These are phyloP conservation scores for Mucor racemosus DNA, from an alignment of 371 early-diverging fungal species.

Conservation along the genomic window DNA sequence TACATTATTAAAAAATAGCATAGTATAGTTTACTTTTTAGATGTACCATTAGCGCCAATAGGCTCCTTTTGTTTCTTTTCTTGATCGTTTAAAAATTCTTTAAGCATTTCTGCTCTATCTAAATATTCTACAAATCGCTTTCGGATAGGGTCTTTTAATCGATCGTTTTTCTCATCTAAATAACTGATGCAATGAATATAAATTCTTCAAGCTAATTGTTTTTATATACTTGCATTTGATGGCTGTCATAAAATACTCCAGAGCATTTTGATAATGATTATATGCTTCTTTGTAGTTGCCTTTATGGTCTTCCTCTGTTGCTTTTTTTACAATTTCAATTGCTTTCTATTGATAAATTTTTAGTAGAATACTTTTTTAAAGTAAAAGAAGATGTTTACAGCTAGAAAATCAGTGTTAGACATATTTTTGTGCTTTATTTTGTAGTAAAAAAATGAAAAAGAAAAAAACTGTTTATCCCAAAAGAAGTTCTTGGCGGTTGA, in stretches of 20 bases:
- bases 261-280: conserved; percentile 81
- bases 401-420: conserved; percentile 45
- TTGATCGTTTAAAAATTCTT: conserved; percentile 74
- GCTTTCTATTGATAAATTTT: conserved; percentile 63
- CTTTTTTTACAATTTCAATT: conserved; percentile 87
- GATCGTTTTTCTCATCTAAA: conserved; percentile 91
- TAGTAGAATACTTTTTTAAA: not conserved
- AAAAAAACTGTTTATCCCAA: not conserved
- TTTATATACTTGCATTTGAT: conserved; percentile 77
- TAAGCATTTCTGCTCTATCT: conserved; percentile 92
- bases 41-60: conserved; percentile 44
- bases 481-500: conserved; percentile 1
- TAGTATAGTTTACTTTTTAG: conserved; percentile 49
- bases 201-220: not conserved
- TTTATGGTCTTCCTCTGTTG: conserved; percentile 91
- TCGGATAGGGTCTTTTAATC: conserved; percentile 80
- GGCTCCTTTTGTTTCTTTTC: conserved; percentile 70
- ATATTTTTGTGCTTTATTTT: conserved; percentile 12
- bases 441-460: conserved; percentile 3
- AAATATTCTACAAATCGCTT: conserved; percentile 92
- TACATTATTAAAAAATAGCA: conserved; percentile 37
- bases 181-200: no score
- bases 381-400: conserved; percentile 19
- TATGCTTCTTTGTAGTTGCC: conserved; percentile 93
- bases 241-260: conserved; percentile 94